These are phyloP conservation scores for Ascochyta fabae DNA, from an alignment of 2,329 filamentous ascomycete species.

Conservation along the genomic window DNA sequence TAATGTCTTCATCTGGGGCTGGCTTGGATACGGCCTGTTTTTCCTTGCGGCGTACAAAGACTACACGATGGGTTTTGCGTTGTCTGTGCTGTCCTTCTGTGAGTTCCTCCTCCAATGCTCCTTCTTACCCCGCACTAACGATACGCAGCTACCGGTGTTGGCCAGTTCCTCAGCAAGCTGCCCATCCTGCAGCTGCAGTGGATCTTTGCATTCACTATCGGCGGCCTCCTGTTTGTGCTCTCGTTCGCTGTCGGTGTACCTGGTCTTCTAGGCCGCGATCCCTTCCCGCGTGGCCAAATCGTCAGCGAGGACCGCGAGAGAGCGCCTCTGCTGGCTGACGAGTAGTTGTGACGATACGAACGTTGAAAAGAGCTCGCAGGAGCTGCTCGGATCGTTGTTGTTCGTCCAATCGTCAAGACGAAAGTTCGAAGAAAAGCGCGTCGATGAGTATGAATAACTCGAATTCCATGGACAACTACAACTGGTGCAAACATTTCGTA, in stretches of 20 bases:
- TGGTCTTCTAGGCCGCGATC: conserved; percentile 65
- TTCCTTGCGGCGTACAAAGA: conserved; percentile 78
- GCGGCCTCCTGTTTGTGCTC: conserved; percentile 73
- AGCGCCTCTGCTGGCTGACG: conserved; percentile 57
- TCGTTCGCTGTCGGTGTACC: conserved; percentile 71
- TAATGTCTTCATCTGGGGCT: conserved; percentile 87
- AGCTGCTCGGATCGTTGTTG: background rate
- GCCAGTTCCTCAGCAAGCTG: conserved; percentile 74
- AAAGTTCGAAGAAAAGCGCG: too few relatives aligned
- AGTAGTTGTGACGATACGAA: conserved; percentile 9
- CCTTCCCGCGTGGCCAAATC: conserved; percentile 55
- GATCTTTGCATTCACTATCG: conserved; percentile 90
- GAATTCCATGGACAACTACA: too few relatives aligned
- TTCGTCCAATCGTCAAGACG: too few relatives aligned
- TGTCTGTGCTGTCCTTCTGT: conserved; percentile 76
- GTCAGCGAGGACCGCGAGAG: conserved; percentile 60
- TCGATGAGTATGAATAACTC: too few relatives aligned
- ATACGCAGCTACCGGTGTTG: conserved; percentile 69
- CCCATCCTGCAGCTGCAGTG: conserved; percentile 83
- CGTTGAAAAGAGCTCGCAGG: too few relatives aligned
- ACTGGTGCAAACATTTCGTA: too few relatives aligned
- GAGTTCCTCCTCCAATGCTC: conserved; percentile 35
- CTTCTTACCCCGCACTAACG: background rate
- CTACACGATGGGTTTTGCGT: conserved; percentile 77
- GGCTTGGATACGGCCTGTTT: conserved; percentile 76